Base-by-base conservation (phyloP, 805 yeast genomes). In the Metschnikowia chrysomelidarum region DNA sequence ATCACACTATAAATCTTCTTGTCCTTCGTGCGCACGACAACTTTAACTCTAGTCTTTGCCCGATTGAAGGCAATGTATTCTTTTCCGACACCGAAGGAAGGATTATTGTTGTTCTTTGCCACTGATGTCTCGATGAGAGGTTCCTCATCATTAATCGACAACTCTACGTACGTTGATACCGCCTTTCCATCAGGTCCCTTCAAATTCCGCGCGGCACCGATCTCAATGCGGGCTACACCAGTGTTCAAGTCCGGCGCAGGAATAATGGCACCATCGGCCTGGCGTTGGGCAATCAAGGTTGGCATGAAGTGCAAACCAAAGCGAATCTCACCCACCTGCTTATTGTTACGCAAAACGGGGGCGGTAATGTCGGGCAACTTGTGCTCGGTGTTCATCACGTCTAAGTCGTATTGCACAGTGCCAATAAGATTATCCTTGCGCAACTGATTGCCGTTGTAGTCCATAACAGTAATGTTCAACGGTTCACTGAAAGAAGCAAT, bases 191-290 rank as follows among this genome's bases (percentile, higher is more conserved):
- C 76, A 17, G 48, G 41, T 27, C 60, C 42, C 38, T 56, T 62
- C 57, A 70, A 67, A 38, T 69, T 76, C 62, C 87, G 77, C 17
- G 84, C 82, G 47, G 78, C 84, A 19, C 67, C 54, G 30, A 86
- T 60, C 41, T 80, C 82, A 47, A 91, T 64, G 51, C 80, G 73
- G 14, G 82, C 78, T 50, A 94, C 80, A 72, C 99, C 99, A 11
- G 97, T 87, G 63, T 91, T 91, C 57, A 87, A 76, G 47, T 87
- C 96, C 28, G 96, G 96, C 29, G 94, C 85, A 30, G 94, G 87
- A 46, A 79, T 81, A 35, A 75, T 69, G 2, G 89, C 81, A 32
- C 96, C 96, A 59, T 87, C 96, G 3, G 86, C 81, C 39, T 75
- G 71, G 43, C 75, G 64, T 48, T 69, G 59, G 38, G 77, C 69